Evolutionary conservation across 2,329 filamentous ascomycete genomes (phyloP).

Genomic region (Rutstroemia sp.): DNA sequence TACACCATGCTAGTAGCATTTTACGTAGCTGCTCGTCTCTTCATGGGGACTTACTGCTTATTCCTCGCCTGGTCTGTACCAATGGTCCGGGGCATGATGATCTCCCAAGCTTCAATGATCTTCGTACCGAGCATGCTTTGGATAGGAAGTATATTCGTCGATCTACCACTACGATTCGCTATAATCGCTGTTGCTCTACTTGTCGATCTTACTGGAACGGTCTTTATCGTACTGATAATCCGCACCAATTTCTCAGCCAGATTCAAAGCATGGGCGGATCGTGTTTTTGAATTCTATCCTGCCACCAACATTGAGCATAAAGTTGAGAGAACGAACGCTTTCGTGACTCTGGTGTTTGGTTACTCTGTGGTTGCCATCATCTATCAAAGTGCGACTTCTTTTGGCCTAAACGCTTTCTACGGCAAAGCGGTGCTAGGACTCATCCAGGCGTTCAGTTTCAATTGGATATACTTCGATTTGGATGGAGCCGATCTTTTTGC

Average conservation of each 20-base stretch:
- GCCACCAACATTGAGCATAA: slow-evolving; percentile 60
- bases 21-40: slow-evolving; percentile 51
- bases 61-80: slow-evolving; percentile 43
- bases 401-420: slow-evolving; percentile 50
- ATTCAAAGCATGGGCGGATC: slow-evolving; percentile 18
- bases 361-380: slow-evolving; percentile 55
- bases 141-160: slow-evolving; percentile 52
- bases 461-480: slow-evolving; percentile 59
- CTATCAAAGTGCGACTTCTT: slow-evolving; percentile 45
- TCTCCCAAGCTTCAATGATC: slow-evolving; percentile 38
- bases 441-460: slow-evolving; percentile 50
- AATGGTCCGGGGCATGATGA: slow-evolving; percentile 50
- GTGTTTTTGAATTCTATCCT: slow-evolving; percentile 50
- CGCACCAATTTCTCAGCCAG: slow-evolving; percentile 26
- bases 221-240: slow-evolving; percentile 36
- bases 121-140: slow-evolving; percentile 46
- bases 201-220: slow-evolving; percentile 44
- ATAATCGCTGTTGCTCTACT: slow-evolving; percentile 49
- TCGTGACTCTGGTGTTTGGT: slow-evolving; percentile 57
- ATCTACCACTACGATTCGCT: slow-evolving; percentile 45
- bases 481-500: slow-evolving; percentile 46
- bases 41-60: slow-evolving; percentile 41
- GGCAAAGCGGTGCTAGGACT: slow-evolving; percentile 55
- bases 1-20: slow-evolving; percentile 53
- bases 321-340: slow-evolving; percentile 56